Evolutionary conservation across 2,329 filamentous ascomycete species (phyloP), one percentile per base, ranked within the genome.

Genomic region (Aspergillus chevalieri): DNA sequence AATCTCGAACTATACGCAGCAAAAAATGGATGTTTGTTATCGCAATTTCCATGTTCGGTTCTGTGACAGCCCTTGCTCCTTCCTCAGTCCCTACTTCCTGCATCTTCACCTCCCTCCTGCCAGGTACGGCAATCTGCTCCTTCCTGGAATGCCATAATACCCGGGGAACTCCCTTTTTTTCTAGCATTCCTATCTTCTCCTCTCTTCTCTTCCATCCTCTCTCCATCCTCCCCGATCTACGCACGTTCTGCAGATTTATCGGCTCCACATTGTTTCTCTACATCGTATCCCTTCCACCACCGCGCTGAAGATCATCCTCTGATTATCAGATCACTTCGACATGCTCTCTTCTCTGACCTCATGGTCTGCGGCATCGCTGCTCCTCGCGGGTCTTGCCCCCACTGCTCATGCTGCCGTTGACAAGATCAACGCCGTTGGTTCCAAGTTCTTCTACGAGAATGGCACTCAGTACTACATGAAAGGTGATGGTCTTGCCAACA

Each of bases 391-490:
- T 47, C 52, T 67, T 44, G 54, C 52, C 30, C 51, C 59, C 61
- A 49, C 59, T 10, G 64, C 62, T 44, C 52, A 55, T 39, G 75
- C 79, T 26, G 75, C 79, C 22, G 71, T 83, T 44, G 72, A 78
- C 33, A 78, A 78, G 48, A 79, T 85, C 54, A 74, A 74, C n/a
- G 71, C 72, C 39, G 80, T 85, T 47, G 89, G 89, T 46, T 84
- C 85, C 73, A 95, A 94, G 72, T 89, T 95, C 75, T 95, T 94
- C 74, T 84, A 83, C 58, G 82, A 81, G 61, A 82, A 91, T 66
- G 89, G 89, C 56, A 78, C 83, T 28, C 89, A 94, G 65, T 94
- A 87, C 76, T 93, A 83, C 69, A 79, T 93, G 68, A 93, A 91
- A 74, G 88, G 88, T 87, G 69, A 46, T 66, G 42, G 5, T 21